Percentiles rank a stretch among this genome's conserved stretches.
Conservation (phyloP, 116 monocot genomes). For the Phalaenopsis hybrid region DNA sequence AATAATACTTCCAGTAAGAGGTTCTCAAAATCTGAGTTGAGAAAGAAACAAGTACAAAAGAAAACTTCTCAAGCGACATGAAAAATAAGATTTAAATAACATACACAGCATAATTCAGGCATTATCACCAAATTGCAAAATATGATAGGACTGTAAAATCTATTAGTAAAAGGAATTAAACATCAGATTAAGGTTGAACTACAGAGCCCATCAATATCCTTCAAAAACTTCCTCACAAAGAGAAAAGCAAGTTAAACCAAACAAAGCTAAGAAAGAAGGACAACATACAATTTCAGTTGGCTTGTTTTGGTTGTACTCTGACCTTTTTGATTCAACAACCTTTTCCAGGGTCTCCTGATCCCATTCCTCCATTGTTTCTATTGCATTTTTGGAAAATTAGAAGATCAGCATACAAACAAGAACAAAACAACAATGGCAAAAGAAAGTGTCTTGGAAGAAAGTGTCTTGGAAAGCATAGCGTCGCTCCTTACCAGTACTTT, state of each 20-base stretch:
- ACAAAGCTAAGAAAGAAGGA: neutral
- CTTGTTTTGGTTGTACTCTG: conserved; percentile 86
- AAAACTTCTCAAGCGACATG: neutral
- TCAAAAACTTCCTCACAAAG: neutral
- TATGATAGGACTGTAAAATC: neutral
- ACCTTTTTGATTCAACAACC: conserved; percentile 77
- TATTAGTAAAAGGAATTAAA: neutral
- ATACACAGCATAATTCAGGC: neutral
- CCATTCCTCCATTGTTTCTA: conserved; percentile 97
- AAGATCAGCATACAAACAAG: neutral
- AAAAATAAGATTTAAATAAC: neutral
- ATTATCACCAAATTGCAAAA: neutral
- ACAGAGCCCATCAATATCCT: neutral
- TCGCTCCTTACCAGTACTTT: conserved; percentile 3
- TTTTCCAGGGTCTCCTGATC: conserved; percentile 94
- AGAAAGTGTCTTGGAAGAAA: neutral
- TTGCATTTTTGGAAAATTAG: neutral
- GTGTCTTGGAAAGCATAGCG: neutral
- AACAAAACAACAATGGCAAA: neutral
- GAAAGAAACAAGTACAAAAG: neutral
- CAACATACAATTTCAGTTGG: conserved; percentile 96
- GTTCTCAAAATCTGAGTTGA: neutral
- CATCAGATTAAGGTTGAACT: neutral
- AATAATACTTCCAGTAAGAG: neutral
- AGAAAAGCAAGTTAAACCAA: neutral